A percentile compares a stretch with the other conserved stretches of the same genome.
Conservation (phyloP, 306 rosid genomes). For the Purshia tridentata region DNA sequence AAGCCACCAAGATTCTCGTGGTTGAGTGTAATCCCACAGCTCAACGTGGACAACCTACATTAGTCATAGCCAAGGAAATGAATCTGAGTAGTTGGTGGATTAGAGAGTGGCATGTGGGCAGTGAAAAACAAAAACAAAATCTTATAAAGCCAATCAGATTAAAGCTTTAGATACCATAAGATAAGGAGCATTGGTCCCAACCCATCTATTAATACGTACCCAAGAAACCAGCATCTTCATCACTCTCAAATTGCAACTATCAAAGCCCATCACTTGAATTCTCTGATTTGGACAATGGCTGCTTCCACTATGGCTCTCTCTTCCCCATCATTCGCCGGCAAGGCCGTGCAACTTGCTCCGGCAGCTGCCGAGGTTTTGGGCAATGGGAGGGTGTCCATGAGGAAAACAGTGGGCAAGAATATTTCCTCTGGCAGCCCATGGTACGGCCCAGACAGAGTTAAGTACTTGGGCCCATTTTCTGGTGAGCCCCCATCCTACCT, state of each 20-base stretch:
- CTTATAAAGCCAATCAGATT: constrained; percentile 30
- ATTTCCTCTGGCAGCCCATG: constrained; percentile 74
- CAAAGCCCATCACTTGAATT: neutral
- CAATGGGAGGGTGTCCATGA: constrained; percentile 50
- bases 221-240: constrained; percentile 1
- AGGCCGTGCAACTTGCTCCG: constrained; percentile 57
- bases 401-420: constrained; percentile 36
- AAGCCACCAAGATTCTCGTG: neutral
- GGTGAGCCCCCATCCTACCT: constrained; percentile 83
- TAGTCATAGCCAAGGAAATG: neutral
- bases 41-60: constrained; percentile 2
- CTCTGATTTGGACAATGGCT: constrained; percentile 48
- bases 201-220: constrained; percentile 5
- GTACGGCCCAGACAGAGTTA: constrained; percentile 93
- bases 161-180: constrained; percentile 30
- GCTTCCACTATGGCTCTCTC: constrained; percentile 84
- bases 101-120: constrained; percentile 31
- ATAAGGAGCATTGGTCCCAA: constrained; percentile 29
- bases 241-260: neutral
- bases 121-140: constrained; percentile 13
- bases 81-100: constrained; percentile 13
- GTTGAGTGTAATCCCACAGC: neutral
- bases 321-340: constrained; percentile 68
- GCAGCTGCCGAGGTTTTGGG: constrained; percentile 35
- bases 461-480: constrained; percentile 88